These are phyloP conservation scores for Penicillium hordei DNA, from an alignment of 2,329 filamentous ascomycete species.

Conservation along the genomic window DNA sequence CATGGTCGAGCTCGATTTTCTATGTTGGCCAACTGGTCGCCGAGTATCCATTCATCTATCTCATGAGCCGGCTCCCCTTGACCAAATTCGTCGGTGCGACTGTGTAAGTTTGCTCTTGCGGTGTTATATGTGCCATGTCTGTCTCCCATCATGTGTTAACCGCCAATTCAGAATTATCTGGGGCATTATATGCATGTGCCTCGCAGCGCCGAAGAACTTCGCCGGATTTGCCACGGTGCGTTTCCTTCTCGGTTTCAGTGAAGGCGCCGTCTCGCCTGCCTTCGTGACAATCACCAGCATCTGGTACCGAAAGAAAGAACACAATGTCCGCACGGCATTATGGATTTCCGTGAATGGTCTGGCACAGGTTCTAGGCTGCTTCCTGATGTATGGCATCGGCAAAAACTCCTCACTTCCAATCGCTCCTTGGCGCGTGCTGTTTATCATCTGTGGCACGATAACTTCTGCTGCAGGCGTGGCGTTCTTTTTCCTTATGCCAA, in stretches of 20 bases:
- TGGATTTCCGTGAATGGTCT: slow-evolving; percentile 51
- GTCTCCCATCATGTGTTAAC: neutral
- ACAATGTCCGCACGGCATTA: slow-evolving; percentile 15
- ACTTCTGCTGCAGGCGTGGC: slow-evolving; percentile 46
- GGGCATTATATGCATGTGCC: slow-evolving; percentile 48
- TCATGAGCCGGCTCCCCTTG: slow-evolving; percentile 53
- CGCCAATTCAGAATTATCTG: slow-evolving; percentile 41
- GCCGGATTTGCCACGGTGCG: slow-evolving; percentile 43
- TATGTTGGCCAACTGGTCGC: slow-evolving; percentile 47
- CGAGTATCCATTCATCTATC: slow-evolving; percentile 53
- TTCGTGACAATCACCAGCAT: slow-evolving; percentile 50
- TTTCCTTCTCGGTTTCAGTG: slow-evolving; percentile 47
- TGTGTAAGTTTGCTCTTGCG: slow-evolving; percentile 35
- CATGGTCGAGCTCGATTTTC: slow-evolving; percentile 46
- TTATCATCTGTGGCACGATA: slow-evolving; percentile 52
- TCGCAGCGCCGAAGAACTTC: slow-evolving; percentile 45
- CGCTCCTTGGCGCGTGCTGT: slow-evolving; percentile 50
- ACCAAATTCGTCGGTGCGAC: slow-evolving; percentile 53
- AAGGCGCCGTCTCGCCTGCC: slow-evolving; percentile 48
- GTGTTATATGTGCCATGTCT: neutral
- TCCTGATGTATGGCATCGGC: slow-evolving; percentile 55
- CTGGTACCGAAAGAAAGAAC: slow-evolving; percentile 44
- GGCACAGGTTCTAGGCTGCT: slow-evolving; percentile 47
- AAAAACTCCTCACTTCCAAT: slow-evolving; percentile 44
- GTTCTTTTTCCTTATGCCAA: slow-evolving; percentile 47